Base-by-base conservation (phyloP, 1,284 basidiomycete species). In the Singerocomus rubriflavus region DNA sequence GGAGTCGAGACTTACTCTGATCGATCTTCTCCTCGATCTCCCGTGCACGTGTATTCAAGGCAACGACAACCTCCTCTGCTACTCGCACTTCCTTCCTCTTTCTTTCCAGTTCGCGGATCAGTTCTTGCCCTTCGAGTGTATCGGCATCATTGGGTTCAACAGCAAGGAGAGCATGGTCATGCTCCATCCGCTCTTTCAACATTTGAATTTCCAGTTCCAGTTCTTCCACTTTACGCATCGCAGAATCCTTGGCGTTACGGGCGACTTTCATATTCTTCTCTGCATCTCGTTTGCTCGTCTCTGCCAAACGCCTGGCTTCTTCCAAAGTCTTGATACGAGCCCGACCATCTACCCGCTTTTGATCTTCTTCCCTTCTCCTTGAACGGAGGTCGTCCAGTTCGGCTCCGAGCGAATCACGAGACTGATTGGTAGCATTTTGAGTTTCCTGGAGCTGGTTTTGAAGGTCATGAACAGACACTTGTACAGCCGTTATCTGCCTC, bases 291-390 rank as follows among this genome's bases (percentile, higher is more conserved):
- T 84, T 87, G 46, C 76, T 71, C 44, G 79, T 75, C 67, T 98
- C 95, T 6, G 93, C 91, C 41, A 76, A 74, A 35, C 95, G 84
- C 70, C 90, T 92, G 52, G 84, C 77, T 63, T 98, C 95, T 61
- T 98, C 95, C 7, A 97, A 75, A 0, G 76, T 70, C 69, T 95
- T 95, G 46, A 89, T 90, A 46, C 85, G 82, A 17, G 80, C 68
- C 67, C 93, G 95, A 50, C 92, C 73, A 64, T 97, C 92, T 27
- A 79, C 71, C 48, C 91, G 81, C 26, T 81, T 79, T 3, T 76
- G 75, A 60, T 98, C 96, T 65, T 98, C 95, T 55, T 86, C 81
- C 43, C 86, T 86, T 67, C 93, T 93, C 53, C 81, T 79, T 46
- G 80, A 80, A 16, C 93, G 82, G 44, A 88, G 80, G 21, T 81